Base-by-base conservation (phyloP, 371 early-diverging fungal genomes). In the Mucor lusitanicus region DNA sequence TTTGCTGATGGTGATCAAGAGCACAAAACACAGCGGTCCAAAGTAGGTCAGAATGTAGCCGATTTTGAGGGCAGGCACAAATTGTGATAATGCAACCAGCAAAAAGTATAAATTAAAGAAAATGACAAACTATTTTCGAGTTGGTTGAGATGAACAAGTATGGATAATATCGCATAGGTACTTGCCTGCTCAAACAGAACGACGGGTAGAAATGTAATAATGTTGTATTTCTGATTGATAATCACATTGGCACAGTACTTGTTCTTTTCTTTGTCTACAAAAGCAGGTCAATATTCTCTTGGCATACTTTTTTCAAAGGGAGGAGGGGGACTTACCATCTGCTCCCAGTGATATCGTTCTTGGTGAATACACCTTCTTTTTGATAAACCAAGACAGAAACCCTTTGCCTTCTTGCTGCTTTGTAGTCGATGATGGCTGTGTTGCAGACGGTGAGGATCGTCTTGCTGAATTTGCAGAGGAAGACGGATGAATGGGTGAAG, bases 21-120 rank as follows among this genome's bases (percentile, higher is more conserved):
- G 77, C 3, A 99, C 99, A 83, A 99, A 95, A 63, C 92, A 86
- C 60, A 99, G 85, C 3, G 99, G 99, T 8, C 93, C 97, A 44
- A 99, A 88, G 68, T 98, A 98, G 6, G 98, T 97, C 59, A 97
- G 80, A 35, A 97, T 88, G 69, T 97, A 97, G 12, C 97, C 95
- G 40, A 93, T 93, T 73, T 91, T 89, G 60, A 97, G 82, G 21
- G 91, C 89, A 11, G 97, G 96, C 17, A 97, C 85, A 70, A 96
- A 90, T 79, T 99, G 99, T 19, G 96, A 94, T 59, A 99, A 73
- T 9, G 98, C 96, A 6, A 99, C 97, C 19, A 98, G 80, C 56
- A 99, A 80, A 73, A 99, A 99, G 74, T 97, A 99, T 59, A 99
- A 72, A 76, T 99, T 99, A 81, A 98, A 96, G 68, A 99, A 99